Base-by-base conservation (phyloP, 83 land plant species). In the Diphasiastrum complanatum region DNA sequence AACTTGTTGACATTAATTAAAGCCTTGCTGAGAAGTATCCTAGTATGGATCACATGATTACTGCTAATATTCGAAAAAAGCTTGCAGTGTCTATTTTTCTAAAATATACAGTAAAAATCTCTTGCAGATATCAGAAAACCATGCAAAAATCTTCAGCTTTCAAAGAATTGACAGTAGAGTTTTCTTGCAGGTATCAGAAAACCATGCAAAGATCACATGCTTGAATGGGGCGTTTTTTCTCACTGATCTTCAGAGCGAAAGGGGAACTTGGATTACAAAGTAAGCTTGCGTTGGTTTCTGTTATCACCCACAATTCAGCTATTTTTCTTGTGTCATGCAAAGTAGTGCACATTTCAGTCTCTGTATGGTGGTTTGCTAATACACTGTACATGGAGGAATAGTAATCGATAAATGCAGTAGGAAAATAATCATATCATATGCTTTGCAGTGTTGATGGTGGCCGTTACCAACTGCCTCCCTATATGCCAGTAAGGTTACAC, bases 251-350 rank as follows among this genome's bases (percentile, higher is more conserved):
- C 38, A 32, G 2, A 75, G 78, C 49, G 33, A 56, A 32, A 33
- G 29, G 10, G 78, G 78, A 12, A 75, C 78, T 1, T 75, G 68
- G 78, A 68, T 75, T n/a, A 75, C 68, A 20, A 71, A 51, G 74
- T 71, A 55, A 25, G 67, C 24, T 32, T 2, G 8, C 22, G 4
- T n/a, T 16, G 33, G 28, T 33, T 24, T 24, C 27, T 11, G 3
- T 41, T 23, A 10, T 23, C 2, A 16, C 25, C 11, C 3, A 18
- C 12, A 41, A 38, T 18, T 19, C 6, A 3, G 6, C 14, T 4
- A 36, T 4, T 36, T 11, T 8, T 34, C 8, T 14, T 23, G 37
- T 27, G 27, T 16, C 5, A 37, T 43, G 56, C 6, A 4, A n/a
- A 38, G 18, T 11, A 4, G 22, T 43, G 55, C 20, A 14, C 11